These are phyloP conservation scores for Hanseniaspora meyeri DNA, from an alignment of 805 yeast genomes.

Conservation along the genomic window DNA sequence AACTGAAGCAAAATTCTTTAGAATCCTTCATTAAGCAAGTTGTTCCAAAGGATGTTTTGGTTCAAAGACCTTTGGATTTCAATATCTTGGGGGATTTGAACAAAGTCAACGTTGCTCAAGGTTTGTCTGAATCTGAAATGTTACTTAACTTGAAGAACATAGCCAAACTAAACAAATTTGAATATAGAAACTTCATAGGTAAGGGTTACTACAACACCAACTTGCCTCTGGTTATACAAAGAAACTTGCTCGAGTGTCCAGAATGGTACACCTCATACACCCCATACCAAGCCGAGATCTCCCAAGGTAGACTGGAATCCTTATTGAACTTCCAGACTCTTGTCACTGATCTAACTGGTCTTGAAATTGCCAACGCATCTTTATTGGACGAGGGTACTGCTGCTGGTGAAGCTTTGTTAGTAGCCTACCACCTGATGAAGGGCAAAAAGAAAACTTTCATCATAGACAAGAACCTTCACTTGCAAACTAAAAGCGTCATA, in stretches of 20 bases:
- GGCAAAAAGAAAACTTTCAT: constrained; percentile 59
- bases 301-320: constrained; percentile 90
- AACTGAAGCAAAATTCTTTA: constrained; percentile 54
- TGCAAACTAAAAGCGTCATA: constrained; percentile 75
- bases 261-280: constrained; percentile 99
- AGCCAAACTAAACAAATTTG: constrained; percentile 58
- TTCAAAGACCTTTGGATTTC: constrained; percentile 53
- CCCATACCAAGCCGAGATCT: constrained; percentile 95
- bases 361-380: constrained; percentile 91
- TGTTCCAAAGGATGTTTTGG: constrained; percentile 64
- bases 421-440: constrained; percentile 55
- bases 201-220: constrained; percentile 88
- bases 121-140: constrained; percentile 75
- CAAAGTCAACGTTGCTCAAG: constrained; percentile 44
- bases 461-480: constrained; percentile 66
- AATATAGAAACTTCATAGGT: constrained; percentile 70
- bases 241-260: constrained; percentile 84
- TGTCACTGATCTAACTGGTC: constrained; percentile 78
- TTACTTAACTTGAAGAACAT: constrained; percentile 50
- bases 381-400: constrained; percentile 93
- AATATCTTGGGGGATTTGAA: not conserved
- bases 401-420: constrained; percentile 91
- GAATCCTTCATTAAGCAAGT: constrained; percentile 59
- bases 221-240: constrained; percentile 82
- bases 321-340: constrained; percentile 88